Base-by-base conservation (phyloP, 208 protist species). In the Acanthamoeba lenticulata region DNA sequence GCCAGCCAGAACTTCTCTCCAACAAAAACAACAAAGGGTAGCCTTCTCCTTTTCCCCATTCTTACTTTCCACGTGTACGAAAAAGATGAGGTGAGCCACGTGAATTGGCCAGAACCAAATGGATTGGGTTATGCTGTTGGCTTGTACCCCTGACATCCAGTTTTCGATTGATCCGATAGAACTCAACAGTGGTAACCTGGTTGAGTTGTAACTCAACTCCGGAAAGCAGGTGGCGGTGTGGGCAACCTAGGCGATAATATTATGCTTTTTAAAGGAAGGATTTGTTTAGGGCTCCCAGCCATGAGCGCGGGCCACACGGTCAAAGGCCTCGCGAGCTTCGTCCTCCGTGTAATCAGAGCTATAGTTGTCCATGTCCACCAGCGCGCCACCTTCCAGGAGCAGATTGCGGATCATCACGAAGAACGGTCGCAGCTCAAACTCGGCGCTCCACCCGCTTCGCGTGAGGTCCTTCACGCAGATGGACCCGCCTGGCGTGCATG, bases 371-470 rank as follows among this genome's bases (percentile, higher is more conserved):
- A 92, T 92, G 65, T 92, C 86, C 38, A 92, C 44, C n/a, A 92
- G 65, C 4, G 86, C 86, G 7, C 65, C 65, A 24, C 86, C 86
- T 29, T 92, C 86, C 24, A 77, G 40, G 24, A 92, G 86, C 27
- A 92, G 44, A 47, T 92, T 92, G 17, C 86, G 55, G 24, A 92
- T 92, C 86, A 92, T 92, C 40, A 92, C 86, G 21, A 92, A 79
- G 44, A 92, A 77, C 24, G 86, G 42, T 77, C 27, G 60, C 29
- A 92, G 86, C 65, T 92, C 27, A 29, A 72, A 79, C 55, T 92
- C 86, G 5, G 19, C 27, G 65, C 65, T 92, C 86, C 86, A 92
- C 38, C 86, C 86, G 7, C 49, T 72, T 7, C 55, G 38, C 40
- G 86, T 92, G 13, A 92, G 86, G 17, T 92, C 86, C 55, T 79